Evolutionary conservation across 169 alveolate species (phyloP).

Genomic region (Plasmodium billcollinsi): DNA sequence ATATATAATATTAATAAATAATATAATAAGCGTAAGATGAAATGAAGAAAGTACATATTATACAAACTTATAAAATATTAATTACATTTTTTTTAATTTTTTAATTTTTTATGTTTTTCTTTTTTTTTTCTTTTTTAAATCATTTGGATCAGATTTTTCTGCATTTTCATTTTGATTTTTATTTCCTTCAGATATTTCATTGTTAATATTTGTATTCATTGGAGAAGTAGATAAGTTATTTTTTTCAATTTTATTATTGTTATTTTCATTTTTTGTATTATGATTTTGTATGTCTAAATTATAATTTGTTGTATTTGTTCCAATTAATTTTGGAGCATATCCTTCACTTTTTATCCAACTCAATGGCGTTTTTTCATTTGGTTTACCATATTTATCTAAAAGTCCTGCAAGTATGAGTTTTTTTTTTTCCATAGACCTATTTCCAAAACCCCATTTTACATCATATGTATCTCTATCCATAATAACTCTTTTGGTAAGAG

Average conservation of each 20-base stretch:
- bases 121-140: constrained; percentile 55
- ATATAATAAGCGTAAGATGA: no score
- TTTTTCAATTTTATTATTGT: constrained; percentile 1
- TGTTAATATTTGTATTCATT: constrained; percentile 4
- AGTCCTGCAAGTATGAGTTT: constrained; percentile 96
- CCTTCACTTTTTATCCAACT: constrained; percentile 94
- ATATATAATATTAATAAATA: no score
- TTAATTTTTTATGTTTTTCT: constrained; percentile 1
- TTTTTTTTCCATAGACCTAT: constrained; percentile 98
- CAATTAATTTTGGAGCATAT: constrained; percentile 87
- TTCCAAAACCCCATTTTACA: constrained; percentile 99
- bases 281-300: constrained; percentile 73
- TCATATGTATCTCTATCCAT: constrained; percentile 99
- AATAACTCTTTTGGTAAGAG: constrained; percentile 98
- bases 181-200: not conserved
- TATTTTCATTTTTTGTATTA: constrained; percentile 16
- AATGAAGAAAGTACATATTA: no score
- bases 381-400: constrained; percentile 96
- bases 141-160: constrained; percentile 29
- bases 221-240: constrained; percentile 2
- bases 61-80: not conserved
- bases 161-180: constrained; percentile 19
- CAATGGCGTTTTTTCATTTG: constrained; percentile 95
- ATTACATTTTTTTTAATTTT: not conserved
- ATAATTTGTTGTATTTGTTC: constrained; percentile 80